phyloP scores from a whole-genome alignment of 257 asterid genomes.

The Scutellaria baicalensis region DNA sequence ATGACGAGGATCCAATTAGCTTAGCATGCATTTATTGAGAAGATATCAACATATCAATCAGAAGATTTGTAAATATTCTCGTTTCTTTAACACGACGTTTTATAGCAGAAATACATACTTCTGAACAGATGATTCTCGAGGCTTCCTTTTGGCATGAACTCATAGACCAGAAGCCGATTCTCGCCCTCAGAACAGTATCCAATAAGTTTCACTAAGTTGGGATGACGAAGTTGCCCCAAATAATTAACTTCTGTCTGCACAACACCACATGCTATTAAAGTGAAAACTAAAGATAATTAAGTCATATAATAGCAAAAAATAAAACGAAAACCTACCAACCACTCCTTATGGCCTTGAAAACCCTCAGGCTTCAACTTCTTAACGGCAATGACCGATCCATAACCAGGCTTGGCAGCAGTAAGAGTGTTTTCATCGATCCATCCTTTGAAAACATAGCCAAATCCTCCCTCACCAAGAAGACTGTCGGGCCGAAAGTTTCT shows the following conservation, averaged over 20 bases:
- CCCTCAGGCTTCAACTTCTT: constrained; percentile 66
- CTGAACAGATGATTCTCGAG: constrained; percentile 68
- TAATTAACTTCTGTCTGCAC: constrained; percentile 66
- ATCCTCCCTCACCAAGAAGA: constrained; percentile 76
- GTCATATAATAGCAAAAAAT: neutral
- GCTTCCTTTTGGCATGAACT: constrained; percentile 79
- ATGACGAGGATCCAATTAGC: too few species aligned
- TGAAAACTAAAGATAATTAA: neutral
- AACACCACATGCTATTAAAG: neutral
- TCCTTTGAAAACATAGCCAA: constrained; percentile 33
- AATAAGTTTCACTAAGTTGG: constrained; percentile 60
- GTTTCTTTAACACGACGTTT: neutral
- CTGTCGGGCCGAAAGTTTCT: constrained; percentile 57
- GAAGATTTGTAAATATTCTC: neutral
- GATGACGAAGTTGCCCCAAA: constrained; percentile 66
- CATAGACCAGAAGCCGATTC: constrained; percentile 55
- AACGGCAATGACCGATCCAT: constrained; percentile 66
- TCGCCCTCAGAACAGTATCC: constrained; percentile 70
- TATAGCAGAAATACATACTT: constrained; percentile 28
- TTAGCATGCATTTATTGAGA: too few species aligned
- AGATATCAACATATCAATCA: neutral
- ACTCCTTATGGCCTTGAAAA: constrained; percentile 62
- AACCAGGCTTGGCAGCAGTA: constrained; percentile 48
- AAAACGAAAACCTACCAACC: constrained; percentile 42
- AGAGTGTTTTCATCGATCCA: constrained; percentile 19